Evolutionary conservation across 805 yeast species (phyloP).

Genomic region (Cyberlindnera meyerae): DNA sequence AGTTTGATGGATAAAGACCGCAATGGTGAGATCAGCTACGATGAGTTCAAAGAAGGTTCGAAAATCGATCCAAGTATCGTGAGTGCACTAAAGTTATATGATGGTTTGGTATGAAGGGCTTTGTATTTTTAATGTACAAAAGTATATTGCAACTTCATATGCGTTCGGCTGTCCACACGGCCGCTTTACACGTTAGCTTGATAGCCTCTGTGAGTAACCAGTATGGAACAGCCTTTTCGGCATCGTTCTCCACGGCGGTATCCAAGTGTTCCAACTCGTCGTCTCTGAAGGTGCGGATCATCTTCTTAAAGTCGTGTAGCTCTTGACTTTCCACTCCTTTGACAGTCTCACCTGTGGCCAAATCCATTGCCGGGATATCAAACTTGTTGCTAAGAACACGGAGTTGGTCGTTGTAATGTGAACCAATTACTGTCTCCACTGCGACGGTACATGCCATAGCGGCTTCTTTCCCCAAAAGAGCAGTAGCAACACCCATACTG

Average conservation of each 20-base stretch:
- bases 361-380: slow-evolving; percentile 37
- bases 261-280: slow-evolving; percentile 94
- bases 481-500: slow-evolving; percentile 82
- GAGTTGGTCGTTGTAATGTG: slow-evolving; percentile 88
- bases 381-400: slow-evolving; percentile 69
- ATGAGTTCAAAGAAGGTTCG: slow-evolving; percentile 79
- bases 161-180: slow-evolving; percentile 88
- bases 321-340: slow-evolving; percentile 43
- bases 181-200: slow-evolving; percentile 76
- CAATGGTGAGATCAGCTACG: slow-evolving; percentile 66
- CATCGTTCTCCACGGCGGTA: slow-evolving; percentile 88
- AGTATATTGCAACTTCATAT: slow-evolving; percentile 43
- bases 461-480: slow-evolving; percentile 83
- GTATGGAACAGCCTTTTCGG: slow-evolving; percentile 91
- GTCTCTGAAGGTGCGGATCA: slow-evolving; percentile 77
- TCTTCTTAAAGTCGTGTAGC: slow-evolving; percentile 49
- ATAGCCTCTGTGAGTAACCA: slow-evolving; percentile 83
- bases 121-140: not conserved
- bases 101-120: slow-evolving; percentile 66
- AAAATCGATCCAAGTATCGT: slow-evolving; percentile 74
- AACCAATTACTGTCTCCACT: slow-evolving; percentile 96
- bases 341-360: slow-evolving; percentile 22
- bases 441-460: slow-evolving; percentile 99
- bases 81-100: slow-evolving; percentile 73
- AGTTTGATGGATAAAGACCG: slow-evolving; percentile 63